Conservation (phyloP, 2,329 filamentous ascomycete genomes). For the Beauveria asiatica region DNA sequence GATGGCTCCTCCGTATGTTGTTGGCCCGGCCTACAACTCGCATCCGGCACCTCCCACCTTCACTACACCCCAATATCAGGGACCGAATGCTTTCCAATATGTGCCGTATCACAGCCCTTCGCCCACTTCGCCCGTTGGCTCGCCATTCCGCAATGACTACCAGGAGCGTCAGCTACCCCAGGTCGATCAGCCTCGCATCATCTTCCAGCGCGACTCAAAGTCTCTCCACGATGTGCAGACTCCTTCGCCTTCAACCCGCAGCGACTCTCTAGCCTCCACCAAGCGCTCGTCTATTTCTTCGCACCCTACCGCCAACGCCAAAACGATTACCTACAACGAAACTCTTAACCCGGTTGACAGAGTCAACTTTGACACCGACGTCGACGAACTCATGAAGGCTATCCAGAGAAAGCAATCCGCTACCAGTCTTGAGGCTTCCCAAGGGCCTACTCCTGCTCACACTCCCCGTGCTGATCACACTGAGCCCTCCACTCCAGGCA, state of each 20-base stretch:
- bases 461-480: constrained; percentile 8
- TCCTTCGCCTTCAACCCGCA: constrained; percentile 23
- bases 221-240: constrained; percentile 24
- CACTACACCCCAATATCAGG: constrained; percentile 33
- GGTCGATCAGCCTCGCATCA: constrained; percentile 17
- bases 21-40: constrained; percentile 33
- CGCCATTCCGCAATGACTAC: constrained; percentile 26
- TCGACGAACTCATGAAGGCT: constrained; percentile 81
- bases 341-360: constrained; percentile 38
- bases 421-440: constrained; percentile 17
- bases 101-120: constrained; percentile 31
- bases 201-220: constrained; percentile 21
- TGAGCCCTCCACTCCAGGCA: constrained; percentile 24
- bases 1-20: constrained; percentile 39
- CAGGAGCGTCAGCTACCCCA: constrained; percentile 22
- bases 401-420: constrained; percentile 61
- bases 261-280: constrained; percentile 24
- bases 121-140: constrained; percentile 24
- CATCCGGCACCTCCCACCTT: constrained; percentile 32
- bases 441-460: constrained; percentile 9
- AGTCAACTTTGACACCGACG: constrained; percentile 67
- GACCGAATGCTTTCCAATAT: constrained; percentile 36
- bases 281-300: constrained; percentile 11
- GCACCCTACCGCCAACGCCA: constrained; percentile 26
- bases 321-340: constrained; percentile 37